Evolutionary conservation across 192 early-diverging fungal genomes (phyloP).

Genomic region (Glomus cerebriforme): DNA sequence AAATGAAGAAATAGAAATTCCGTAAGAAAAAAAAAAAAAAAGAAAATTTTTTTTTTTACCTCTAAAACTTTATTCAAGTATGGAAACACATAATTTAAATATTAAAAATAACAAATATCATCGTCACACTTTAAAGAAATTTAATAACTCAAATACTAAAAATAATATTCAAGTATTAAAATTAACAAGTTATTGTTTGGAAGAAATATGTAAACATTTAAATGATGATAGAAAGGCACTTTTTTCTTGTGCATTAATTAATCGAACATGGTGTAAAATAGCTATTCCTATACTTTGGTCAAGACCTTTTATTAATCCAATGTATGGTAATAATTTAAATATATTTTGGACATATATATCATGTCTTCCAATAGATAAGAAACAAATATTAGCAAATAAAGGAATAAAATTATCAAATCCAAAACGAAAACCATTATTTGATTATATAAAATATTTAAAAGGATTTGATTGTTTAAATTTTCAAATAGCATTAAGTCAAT

Average conservation of each 20-base stretch:
- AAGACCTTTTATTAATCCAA: neutral
- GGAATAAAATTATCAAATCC: neutral
- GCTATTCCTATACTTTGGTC: conserved; percentile 11
- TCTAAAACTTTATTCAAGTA: neutral
- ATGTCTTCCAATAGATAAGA: neutral
- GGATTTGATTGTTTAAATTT: conserved; percentile 16
- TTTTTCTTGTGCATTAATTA: neutral
- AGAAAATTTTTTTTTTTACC: neutral
- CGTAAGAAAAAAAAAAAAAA: too few relatives aligned
- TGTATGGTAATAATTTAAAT: neutral
- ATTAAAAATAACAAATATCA: too few relatives aligned
- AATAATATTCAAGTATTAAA: neutral
- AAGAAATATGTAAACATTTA: conserved; percentile 12
- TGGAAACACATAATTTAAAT: neutral
- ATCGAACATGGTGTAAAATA: neutral
- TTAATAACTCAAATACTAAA: neutral
- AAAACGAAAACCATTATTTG: conserved; percentile 5
- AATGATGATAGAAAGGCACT: neutral
- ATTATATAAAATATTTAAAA: conserved; percentile 14
- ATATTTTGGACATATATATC: conserved; percentile 2
- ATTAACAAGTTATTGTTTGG: conserved; percentile 1
- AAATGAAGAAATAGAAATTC: too few relatives aligned
- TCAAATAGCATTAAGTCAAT: conserved; percentile 11
- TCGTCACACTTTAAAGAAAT: too few relatives aligned
- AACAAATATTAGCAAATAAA: neutral